These are phyloP conservation scores for Phytopythium litorale DNA, from an alignment of 352 stramenopile genomes.

Conservation along the genomic window DNA sequence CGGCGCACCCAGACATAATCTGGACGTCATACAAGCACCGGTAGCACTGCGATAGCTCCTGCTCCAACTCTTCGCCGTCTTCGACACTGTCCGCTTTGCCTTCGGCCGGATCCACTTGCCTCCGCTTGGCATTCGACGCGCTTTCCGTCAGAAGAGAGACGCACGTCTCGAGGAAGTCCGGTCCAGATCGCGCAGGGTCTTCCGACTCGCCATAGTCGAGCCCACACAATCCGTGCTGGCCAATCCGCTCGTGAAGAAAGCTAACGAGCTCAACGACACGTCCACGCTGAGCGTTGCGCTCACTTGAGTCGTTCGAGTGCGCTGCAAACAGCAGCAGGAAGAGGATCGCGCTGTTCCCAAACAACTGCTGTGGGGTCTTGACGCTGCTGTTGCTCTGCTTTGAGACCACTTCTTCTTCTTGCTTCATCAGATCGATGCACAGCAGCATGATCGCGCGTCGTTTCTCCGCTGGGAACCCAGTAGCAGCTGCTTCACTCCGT, in stretches of 20 bases:
- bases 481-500: conserved; percentile 3
- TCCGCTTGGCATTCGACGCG: background rate
- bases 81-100: conserved; percentile 6
- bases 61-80: conserved; percentile 38
- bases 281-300: background rate
- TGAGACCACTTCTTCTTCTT: conserved; percentile 51
- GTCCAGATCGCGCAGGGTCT: conserved; percentile 6
- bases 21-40: conserved; percentile 73
- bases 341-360: conserved; percentile 46
- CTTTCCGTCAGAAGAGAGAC: conserved; percentile 27
- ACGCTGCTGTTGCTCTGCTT: conserved; percentile 25
- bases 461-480: conserved; percentile 20
- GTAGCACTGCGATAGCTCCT: conserved; percentile 61
- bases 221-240: conserved; percentile 40
- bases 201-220: conserved; percentile 23
- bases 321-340: conserved; percentile 43
- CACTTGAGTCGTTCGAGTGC: conserved; percentile 10
- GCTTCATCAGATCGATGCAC: conserved; percentile 60
- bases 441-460: conserved; percentile 32
- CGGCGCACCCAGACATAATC: conserved; percentile 44
- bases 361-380: conserved; percentile 38
- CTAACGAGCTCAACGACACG: conserved; percentile 14
- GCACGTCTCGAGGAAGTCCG: conserved; percentile 39
- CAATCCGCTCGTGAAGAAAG: conserved; percentile 42
- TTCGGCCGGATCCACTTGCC: conserved; percentile 8